Conservation (phyloP, 352 stramenopile genomes). For the Globisporangium lucens region DNA sequence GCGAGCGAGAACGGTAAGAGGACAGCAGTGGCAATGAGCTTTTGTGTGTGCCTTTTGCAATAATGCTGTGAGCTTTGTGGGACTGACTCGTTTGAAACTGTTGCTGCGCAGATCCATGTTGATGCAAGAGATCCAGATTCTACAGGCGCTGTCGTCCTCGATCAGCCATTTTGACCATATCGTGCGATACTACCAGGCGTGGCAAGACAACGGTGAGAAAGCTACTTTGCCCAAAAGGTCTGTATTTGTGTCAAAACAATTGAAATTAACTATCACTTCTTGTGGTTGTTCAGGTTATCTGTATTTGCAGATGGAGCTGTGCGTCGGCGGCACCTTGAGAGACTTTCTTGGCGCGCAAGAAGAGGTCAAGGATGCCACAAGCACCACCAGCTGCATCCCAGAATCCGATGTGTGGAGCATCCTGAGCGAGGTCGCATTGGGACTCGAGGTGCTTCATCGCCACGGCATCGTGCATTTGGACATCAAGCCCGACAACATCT, state of each 20-base stretch:
- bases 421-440: conserved; percentile 62
- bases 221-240: background rate
- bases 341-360: conserved; percentile 50
- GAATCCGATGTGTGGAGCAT: conserved; percentile 75
- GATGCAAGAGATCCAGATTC: conserved; percentile 59
- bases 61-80: background rate
- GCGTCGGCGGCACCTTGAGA: conserved; percentile 81
- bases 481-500: conserved; percentile 97
- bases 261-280: background rate
- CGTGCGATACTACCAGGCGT: conserved; percentile 94
- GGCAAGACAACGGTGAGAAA: conserved; percentile 84
- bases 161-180: conserved; percentile 76
- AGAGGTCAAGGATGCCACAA: conserved; percentile 4
- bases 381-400: conserved; percentile 21
- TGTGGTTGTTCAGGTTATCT: conserved; percentile 54
- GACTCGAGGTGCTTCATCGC: conserved; percentile 87
- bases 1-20: conserved; percentile 62
- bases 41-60: background rate
- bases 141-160: conserved; percentile 37
- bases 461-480: conserved; percentile 93
- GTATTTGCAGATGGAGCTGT: conserved; percentile 95
- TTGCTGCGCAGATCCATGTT: conserved; percentile 40
- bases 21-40: background rate
- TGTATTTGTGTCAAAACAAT: background rate
- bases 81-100: background rate